Evolutionary conservation across 139 green algal species (phyloP).

Genomic region (Ettlia oleoabundans): DNA sequence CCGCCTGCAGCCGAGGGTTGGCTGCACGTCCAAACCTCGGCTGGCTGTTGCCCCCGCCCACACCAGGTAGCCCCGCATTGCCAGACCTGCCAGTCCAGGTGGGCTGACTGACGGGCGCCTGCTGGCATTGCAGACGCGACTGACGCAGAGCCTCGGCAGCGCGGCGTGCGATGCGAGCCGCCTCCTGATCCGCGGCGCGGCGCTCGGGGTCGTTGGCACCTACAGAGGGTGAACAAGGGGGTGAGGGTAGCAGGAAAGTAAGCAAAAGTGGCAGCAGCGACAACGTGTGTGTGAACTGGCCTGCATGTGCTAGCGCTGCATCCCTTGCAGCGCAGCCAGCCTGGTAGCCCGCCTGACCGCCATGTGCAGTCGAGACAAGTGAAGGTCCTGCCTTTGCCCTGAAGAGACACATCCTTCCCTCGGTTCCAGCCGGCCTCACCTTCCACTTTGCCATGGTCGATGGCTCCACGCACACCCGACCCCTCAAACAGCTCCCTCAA

Average conservation of each 20-base stretch:
- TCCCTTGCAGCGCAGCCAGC: too few relatives aligned
- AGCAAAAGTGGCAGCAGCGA: neutral
- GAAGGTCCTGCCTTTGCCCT: neutral
- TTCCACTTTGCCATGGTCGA: constrained; percentile 90
- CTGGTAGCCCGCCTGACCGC: too few relatives aligned
- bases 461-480: constrained; percentile 61
- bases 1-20: constrained; percentile 19
- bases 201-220: constrained; percentile 70
- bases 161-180: constrained; percentile 52
- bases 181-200: constrained; percentile 63
- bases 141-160: constrained; percentile 78
- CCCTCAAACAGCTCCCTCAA: constrained; percentile 91
- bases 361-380: neutral
- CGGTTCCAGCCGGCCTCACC: neutral
- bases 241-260: neutral
- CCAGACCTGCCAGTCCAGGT: constrained; percentile 91
- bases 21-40: constrained; percentile 51
- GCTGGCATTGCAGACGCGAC: constrained; percentile 40
- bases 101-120: constrained; percentile 69
- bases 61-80: constrained; percentile 19
- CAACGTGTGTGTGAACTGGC: too few relatives aligned
- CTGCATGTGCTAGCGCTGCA: neutral
- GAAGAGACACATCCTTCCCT: too few relatives aligned
- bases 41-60: too few relatives aligned
- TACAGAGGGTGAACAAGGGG: neutral